A percentile compares a stretch with the other conserved stretches of the same genome.
Conservation (phyloP, 257 asterid genomes). For the Leonotis leonurus region DNA sequence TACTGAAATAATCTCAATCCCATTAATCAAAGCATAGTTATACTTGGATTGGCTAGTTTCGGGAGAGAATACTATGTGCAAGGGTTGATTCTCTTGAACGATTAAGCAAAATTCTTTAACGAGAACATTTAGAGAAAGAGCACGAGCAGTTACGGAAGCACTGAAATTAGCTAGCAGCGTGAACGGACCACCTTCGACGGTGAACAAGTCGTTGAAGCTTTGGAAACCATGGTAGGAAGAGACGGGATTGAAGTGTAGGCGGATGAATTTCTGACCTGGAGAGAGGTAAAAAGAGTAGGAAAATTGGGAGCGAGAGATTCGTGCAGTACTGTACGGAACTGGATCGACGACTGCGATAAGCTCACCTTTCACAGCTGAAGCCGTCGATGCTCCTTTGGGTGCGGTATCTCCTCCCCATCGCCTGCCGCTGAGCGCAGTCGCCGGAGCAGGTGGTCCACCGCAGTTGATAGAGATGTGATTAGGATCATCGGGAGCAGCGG, state of each 20-base stretch:
- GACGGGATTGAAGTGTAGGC: constrained; percentile 42
- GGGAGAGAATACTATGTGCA: constrained; percentile 37
- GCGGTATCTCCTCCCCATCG: constrained; percentile 25
- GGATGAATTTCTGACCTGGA: constrained; percentile 42
- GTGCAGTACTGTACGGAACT: constrained; percentile 33
- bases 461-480: constrained; percentile 27
- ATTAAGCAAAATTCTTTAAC: constrained; percentile 52
- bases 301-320: constrained; percentile 32
- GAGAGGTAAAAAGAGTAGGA: constrained; percentile 31
- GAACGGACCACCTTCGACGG: constrained; percentile 40
- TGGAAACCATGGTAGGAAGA: constrained; percentile 16
- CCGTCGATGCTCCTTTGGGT: constrained; percentile 17
- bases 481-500: not conserved
- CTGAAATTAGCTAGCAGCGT: constrained; percentile 40
- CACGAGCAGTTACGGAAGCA: constrained; percentile 35
- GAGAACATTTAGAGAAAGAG: constrained; percentile 25
- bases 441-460: constrained; percentile 24
- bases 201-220: constrained; percentile 22
- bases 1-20: constrained; percentile 40
- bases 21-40: constrained; percentile 47
- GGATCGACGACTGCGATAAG: constrained; percentile 7
- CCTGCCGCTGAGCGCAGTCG: constrained; percentile 18
- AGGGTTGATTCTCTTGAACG: constrained; percentile 19
- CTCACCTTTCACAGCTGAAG: not conserved
- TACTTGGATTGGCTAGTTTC: constrained; percentile 6